These are phyloP conservation scores for Suhomyces taliae DNA, from an alignment of 1,139 yeast genomes.

Conservation along the genomic window DNA sequence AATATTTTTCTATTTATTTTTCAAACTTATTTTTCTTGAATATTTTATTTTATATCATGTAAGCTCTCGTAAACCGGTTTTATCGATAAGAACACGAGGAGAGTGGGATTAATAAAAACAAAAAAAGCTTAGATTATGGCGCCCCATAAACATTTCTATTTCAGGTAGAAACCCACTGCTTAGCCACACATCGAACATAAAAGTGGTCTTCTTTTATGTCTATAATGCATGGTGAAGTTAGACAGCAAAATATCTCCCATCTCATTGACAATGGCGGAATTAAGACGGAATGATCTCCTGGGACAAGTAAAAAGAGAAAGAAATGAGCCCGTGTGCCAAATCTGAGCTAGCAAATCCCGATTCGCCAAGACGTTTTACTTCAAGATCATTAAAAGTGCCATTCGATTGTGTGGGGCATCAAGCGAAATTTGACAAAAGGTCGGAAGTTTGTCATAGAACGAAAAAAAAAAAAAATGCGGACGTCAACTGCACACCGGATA, in stretches of 20 bases:
- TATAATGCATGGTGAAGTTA: background rate
- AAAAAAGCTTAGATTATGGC: too few species aligned
- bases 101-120: too few species aligned
- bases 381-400: background rate
- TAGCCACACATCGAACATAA: too few species aligned
- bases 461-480: background rate
- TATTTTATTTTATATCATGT: background rate
- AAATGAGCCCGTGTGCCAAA: background rate
- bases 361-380: slow-evolving; percentile 6
- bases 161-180: too few species aligned
- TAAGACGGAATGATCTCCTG: background rate
- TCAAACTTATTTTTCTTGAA: background rate
- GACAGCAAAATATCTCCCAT: background rate
- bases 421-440: background rate
- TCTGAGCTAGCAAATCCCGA: slow-evolving; percentile 1
- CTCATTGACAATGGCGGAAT: background rate
- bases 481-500: background rate
- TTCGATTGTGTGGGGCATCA: background rate
- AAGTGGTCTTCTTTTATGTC: too few species aligned
- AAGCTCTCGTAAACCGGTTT: background rate
- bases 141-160: too few species aligned
- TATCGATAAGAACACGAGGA: too few species aligned
- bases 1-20: background rate
- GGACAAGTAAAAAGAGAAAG: background rate
- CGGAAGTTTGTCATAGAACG: background rate